These are phyloP conservation scores for Leishmania arabica DNA, from an alignment of 208 protist species.

Conservation along the genomic window DNA sequence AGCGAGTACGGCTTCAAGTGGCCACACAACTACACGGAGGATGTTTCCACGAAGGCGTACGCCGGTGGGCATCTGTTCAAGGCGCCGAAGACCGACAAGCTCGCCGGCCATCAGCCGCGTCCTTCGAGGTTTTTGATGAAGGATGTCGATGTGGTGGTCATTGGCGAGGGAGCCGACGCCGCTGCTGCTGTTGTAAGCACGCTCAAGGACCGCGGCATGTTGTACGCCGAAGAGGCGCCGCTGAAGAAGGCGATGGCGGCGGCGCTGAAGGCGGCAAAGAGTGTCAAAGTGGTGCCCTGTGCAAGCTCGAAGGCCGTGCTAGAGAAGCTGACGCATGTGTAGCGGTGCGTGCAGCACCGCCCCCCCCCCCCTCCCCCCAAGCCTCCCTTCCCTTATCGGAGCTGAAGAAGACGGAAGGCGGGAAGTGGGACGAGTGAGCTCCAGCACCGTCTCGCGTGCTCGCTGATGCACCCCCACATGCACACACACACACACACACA, in stretches of 20 bases:
- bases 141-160: constrained; percentile 63
- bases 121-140: constrained; percentile 54
- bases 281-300: constrained; percentile 56
- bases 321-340: constrained; percentile 38
- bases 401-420: not conserved
- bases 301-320: constrained; percentile 37
- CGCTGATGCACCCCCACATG: not conserved
- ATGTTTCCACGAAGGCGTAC: constrained; percentile 59
- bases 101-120: constrained; percentile 49
- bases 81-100: constrained; percentile 40
- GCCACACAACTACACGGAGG: constrained; percentile 70
- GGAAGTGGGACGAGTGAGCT: not conserved
- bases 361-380: not conserved
- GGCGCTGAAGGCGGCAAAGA: constrained; percentile 44
- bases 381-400: not conserved
- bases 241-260: constrained; percentile 48
- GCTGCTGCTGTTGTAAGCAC: constrained; percentile 48
- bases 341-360: not conserved
- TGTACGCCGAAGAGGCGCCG: constrained; percentile 75
- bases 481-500: not conserved
- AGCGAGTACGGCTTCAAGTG: constrained; percentile 82
- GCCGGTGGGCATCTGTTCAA: constrained; percentile 82
- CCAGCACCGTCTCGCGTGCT: not conserved
- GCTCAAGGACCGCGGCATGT: constrained; percentile 45
- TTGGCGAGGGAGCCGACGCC: constrained; percentile 51